A percentile compares a stretch with the other conserved stretches of the same genome.
phyloP scores from a whole-genome alignment of 1,284 basidiomycete species.

The Albatrellus sp. region DNA sequence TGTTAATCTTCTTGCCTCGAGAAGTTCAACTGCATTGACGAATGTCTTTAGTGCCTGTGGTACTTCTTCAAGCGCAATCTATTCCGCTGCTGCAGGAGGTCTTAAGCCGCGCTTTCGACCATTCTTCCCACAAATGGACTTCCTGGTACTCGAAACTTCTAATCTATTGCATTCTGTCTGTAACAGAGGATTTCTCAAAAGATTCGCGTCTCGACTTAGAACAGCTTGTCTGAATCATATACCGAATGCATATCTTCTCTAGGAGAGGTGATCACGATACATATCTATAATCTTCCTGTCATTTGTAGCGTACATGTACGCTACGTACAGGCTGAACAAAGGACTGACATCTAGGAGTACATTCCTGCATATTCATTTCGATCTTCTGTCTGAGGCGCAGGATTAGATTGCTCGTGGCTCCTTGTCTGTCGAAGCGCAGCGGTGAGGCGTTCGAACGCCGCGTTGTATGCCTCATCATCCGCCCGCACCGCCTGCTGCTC shows the following conservation, averaged over 20 bases:
- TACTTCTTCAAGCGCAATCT: constrained; percentile 79
- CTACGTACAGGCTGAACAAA: not conserved
- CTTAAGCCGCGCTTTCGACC: constrained; percentile 25
- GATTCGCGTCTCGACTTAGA: too few species aligned
- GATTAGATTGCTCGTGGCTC: not conserved
- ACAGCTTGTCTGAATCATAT: too few species aligned
- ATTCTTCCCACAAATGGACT: not conserved
- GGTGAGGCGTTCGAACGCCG: constrained; percentile 4
- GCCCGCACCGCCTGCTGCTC: not conserved
- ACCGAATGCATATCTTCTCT: not conserved
- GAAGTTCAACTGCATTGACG: not conserved
- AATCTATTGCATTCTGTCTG: too few species aligned
- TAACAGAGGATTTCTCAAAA: too few species aligned
- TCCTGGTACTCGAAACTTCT: too few species aligned
- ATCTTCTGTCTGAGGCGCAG: constrained; percentile 11
- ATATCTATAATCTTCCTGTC: not conserved
- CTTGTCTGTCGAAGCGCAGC: constrained; percentile 1
- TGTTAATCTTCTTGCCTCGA: constrained; percentile 20
- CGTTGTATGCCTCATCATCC: constrained; percentile 3
- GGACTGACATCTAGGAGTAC: constrained; percentile 27
- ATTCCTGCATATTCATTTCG: constrained; percentile 30
- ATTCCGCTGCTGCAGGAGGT: constrained; percentile 70
- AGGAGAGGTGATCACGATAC: not conserved
- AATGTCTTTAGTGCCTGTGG: constrained; percentile 51
- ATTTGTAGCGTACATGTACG: not conserved